These are phyloP conservation scores for Fusarium luffae DNA, from an alignment of 2,329 filamentous ascomycete species.

Conservation along the genomic window DNA sequence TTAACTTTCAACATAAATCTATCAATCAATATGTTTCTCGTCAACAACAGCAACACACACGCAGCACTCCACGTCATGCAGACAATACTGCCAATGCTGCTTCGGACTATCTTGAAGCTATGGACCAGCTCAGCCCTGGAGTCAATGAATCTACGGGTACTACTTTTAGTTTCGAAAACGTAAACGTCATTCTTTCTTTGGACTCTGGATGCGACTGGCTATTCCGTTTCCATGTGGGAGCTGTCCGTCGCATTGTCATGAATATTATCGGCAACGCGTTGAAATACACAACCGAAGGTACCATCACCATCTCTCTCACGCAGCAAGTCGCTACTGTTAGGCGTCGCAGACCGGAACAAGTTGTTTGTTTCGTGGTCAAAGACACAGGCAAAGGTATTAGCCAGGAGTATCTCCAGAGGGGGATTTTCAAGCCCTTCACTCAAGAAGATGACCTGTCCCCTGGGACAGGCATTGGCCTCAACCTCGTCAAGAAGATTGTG, in stretches of 20 bases:
- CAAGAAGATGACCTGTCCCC: background rate
- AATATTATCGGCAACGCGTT: slow-evolving; percentile 72
- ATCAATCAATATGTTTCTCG: background rate
- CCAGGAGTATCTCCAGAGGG: background rate
- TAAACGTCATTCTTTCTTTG: background rate
- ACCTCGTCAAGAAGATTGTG: background rate
- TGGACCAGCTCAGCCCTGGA: background rate
- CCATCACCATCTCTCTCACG: background rate
- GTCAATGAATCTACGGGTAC: too few relatives aligned
- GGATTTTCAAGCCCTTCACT: background rate
- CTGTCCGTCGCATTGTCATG: slow-evolving; percentile 65
- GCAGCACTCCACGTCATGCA: background rate
- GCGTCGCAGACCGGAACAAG: background rate
- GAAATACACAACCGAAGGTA: slow-evolving; percentile 57
- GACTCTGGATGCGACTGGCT: slow-evolving; percentile 52
- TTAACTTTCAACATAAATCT: background rate
- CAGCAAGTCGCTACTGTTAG: background rate
- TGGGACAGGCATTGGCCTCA: background rate
- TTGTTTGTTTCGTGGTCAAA: background rate
- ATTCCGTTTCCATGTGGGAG: slow-evolving; percentile 65
- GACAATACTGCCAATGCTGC: background rate
- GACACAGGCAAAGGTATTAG: background rate
- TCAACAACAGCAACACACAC: too few relatives aligned
- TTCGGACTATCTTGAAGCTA: background rate
- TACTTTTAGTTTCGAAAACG: background rate